A percentile compares a stretch with the other conserved stretches of the same genome.
These are phyloP conservation scores for Eimeria praecox DNA, from an alignment of 169 alveolate genomes.

Conservation along the genomic window DNA sequence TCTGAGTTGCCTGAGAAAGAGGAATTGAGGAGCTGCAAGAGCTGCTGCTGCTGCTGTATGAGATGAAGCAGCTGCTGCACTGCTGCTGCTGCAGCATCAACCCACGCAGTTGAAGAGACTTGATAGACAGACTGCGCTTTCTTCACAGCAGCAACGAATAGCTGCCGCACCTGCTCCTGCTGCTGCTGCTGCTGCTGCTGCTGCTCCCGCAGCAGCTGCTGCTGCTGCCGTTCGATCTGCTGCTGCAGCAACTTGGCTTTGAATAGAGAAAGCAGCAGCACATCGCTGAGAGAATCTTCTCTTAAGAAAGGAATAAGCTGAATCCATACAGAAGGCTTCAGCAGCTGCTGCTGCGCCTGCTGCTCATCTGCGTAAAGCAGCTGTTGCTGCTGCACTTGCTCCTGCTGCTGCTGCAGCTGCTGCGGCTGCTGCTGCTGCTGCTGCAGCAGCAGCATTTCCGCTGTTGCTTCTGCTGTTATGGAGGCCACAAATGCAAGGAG, in stretches of 20 bases:
- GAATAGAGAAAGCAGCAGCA: constrained; percentile 10
- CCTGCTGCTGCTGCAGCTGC: constrained; percentile 36
- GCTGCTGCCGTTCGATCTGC: constrained; percentile 23
- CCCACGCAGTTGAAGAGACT: not conserved
- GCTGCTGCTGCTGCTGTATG: constrained; percentile 38
- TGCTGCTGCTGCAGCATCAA: constrained; percentile 7
- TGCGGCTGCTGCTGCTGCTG: constrained; percentile 14
- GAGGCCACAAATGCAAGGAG: constrained; percentile 15
- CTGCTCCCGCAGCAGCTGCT: not conserved
- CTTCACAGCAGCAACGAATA: constrained; percentile 4
- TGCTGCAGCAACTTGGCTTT: constrained; percentile 22
- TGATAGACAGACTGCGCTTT: not conserved
- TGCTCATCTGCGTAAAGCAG: not conserved
- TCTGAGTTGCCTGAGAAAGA: not conserved
- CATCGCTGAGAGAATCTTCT: not conserved
- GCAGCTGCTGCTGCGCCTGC: constrained; percentile 21
- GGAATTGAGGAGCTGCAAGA: not conserved
- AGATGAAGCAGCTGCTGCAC: constrained; percentile 45
- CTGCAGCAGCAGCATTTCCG: constrained; percentile 10
- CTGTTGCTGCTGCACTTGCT: not conserved
- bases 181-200: constrained; percentile 35
- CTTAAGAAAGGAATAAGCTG: constrained; percentile 3
- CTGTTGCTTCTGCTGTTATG: constrained; percentile 20
- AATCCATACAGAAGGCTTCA: not conserved
- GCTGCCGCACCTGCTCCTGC: constrained; percentile 28